Conservation (phyloP, 805 yeast genomes). For the Isabelozyma pseudorhagii region DNA sequence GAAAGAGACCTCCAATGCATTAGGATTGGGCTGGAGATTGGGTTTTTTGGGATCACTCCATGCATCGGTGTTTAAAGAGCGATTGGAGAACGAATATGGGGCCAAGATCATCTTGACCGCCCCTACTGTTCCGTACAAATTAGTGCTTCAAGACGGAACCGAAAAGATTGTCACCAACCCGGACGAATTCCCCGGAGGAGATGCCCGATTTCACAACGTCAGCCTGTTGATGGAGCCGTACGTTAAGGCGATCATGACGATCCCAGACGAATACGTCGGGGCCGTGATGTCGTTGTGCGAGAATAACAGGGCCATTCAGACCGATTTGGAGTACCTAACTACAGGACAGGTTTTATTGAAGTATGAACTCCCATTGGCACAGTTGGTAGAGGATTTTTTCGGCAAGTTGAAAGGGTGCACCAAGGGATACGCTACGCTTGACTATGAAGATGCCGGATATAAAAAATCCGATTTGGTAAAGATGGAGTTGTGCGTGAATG, state of each 20-base stretch:
- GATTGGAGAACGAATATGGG: conserved; percentile 92
- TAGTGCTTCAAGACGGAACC: conserved; percentile 63
- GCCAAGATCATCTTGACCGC: conserved; percentile 88
- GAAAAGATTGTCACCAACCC: conserved; percentile 80
- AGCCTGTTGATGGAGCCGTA: conserved; percentile 71
- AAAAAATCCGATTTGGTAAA: conserved; percentile 76
- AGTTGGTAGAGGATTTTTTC: conserved; percentile 91
- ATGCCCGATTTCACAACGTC: conserved; percentile 44
- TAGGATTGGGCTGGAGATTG: conserved; percentile 97
- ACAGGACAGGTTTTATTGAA: conserved; percentile 80
- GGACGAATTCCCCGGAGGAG: conserved; percentile 80
- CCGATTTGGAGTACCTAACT: conserved; percentile 69
- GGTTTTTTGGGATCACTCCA: conserved; percentile 94
- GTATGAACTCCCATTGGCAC: conserved; percentile 82
- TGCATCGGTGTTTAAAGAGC: conserved; percentile 90
- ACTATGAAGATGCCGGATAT: conserved; percentile 93
- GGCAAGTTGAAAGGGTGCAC: conserved; percentile 89
- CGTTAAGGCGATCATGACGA: conserved; percentile 86
- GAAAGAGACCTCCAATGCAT: conserved; percentile 87
- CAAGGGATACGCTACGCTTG: conserved; percentile 89
- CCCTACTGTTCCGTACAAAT: conserved; percentile 91
- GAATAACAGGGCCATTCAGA: conserved; percentile 76
- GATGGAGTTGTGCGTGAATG: conserved; percentile 85
- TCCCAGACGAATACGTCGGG: conserved; percentile 88
- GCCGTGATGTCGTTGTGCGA: conserved; percentile 84